These are phyloP conservation scores for Fusarium albosuccineum DNA, from an alignment of 2,329 filamentous ascomycete genomes.

Conservation along the genomic window DNA sequence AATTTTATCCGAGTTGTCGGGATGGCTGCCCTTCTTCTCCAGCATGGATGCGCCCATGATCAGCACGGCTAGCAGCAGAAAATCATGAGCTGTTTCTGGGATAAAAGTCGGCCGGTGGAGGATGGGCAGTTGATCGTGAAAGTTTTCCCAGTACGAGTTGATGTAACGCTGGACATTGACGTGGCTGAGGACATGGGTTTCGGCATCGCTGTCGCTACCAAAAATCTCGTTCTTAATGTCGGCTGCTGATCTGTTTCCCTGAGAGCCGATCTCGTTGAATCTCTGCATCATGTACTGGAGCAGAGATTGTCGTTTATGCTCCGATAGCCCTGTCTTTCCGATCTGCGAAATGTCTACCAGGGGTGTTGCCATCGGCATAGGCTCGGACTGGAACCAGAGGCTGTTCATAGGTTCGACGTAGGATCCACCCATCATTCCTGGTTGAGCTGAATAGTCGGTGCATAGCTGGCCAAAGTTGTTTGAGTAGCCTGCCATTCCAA, in stretches of 20 bases:
- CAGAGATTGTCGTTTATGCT: slow-evolving; percentile 46
- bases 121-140: slow-evolving; percentile 46
- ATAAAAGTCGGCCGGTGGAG: slow-evolving; percentile 46
- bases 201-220: slow-evolving; percentile 44
- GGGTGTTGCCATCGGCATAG: slow-evolving; percentile 40
- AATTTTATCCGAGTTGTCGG: slow-evolving; percentile 42
- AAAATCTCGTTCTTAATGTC: slow-evolving; percentile 48
- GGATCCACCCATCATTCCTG: slow-evolving; percentile 41
- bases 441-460: slow-evolving; percentile 43
- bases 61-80: slow-evolving; percentile 43
- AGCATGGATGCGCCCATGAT: slow-evolving; percentile 49
- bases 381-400: slow-evolving; percentile 47
- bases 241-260: slow-evolving; percentile 45
- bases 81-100: slow-evolving; percentile 46
- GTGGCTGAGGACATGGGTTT: slow-evolving; percentile 44
- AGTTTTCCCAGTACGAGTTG: slow-evolving; percentile 47
- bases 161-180: slow-evolving; percentile 45
- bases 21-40: slow-evolving; percentile 35
- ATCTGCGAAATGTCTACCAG: slow-evolving; percentile 42
- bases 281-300: slow-evolving; percentile 48
- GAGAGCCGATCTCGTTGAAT: slow-evolving; percentile 46
- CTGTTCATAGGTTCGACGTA: slow-evolving; percentile 47
- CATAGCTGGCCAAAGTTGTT: slow-evolving; percentile 48
- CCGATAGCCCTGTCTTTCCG: slow-evolving; percentile 44
- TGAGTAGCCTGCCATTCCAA: slow-evolving; percentile 43